These are phyloP conservation scores for Rhizophora apiculata DNA, from an alignment of 345 rosid genomes.

Conservation along the genomic window DNA sequence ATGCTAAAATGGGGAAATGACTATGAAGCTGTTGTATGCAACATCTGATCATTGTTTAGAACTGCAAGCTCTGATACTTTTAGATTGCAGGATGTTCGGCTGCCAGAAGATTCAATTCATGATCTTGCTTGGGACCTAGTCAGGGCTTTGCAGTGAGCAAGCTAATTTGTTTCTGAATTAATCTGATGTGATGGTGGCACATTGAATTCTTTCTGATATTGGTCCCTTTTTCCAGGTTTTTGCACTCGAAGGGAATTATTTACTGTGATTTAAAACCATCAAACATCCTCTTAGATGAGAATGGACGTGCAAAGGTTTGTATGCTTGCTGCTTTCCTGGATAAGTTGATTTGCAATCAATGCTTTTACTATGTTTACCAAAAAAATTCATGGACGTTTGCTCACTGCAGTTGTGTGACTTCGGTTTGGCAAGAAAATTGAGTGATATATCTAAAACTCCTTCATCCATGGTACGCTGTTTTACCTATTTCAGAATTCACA, in stretches of 20 bases:
- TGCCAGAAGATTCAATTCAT: conserved; percentile 91
- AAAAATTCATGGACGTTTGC: conserved; percentile 11
- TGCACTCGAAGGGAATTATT: conserved; percentile 88
- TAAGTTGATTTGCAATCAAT: conserved; percentile 9
- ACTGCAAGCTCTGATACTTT: conserved; percentile 8
- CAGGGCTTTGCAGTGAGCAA: conserved; percentile 76
- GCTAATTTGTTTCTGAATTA: conserved; percentile 4
- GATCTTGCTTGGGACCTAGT: conserved; percentile 74
- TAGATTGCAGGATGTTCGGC: conserved; percentile 65
- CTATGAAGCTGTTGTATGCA: conserved; percentile 4
- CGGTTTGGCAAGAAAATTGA: conserved; percentile 83
- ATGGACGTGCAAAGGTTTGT: conserved; percentile 77
- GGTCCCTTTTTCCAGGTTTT: conserved; percentile 41
- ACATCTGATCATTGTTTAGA: neutral
- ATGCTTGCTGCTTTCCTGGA: conserved; percentile 6
- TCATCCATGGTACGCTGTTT: conserved; percentile 57
- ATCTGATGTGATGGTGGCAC: neutral
- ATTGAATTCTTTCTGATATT: conserved; percentile 11
- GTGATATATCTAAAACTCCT: conserved; percentile 66
- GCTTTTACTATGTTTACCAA: conserved; percentile 3
- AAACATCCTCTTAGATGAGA: conserved; percentile 89
- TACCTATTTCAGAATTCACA: neutral
- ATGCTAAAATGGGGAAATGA: neutral
- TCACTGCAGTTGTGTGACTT: conserved; percentile 89
- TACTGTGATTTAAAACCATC: conserved; percentile 97